Evolutionary conservation across 2,329 filamentous ascomycete genomes (phyloP), one percentile per base, ranked within the genome.

Genomic region (Fusarium foetens): DNA sequence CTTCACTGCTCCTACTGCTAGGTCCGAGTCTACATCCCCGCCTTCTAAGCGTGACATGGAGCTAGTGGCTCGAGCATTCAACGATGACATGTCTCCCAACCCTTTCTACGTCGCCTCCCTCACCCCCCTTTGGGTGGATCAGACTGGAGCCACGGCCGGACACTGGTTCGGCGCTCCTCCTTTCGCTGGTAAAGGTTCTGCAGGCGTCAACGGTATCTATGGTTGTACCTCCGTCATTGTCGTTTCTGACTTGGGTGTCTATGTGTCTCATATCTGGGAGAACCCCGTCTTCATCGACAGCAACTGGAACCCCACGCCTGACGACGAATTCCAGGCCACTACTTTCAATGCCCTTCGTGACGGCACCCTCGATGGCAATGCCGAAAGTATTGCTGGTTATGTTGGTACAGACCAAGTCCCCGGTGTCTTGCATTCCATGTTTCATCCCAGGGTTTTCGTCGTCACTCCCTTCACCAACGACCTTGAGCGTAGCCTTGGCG

Each of bases 261-360:
- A 75, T 36, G 35, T 75, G 1, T 75, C 73, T 2, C 73, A 75
- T 10, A 75, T 75, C 36, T 75, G 73, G 73, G 73, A 75, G n/a
- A 55, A 42, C 23, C 73, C 73, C 3, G 70, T 66, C 4, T 75
- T 75, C 16, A 67, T 69, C 16, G 54, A 68, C 33, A 29, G 2
- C 1, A 10, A 58, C 16, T 62, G 52, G 13, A 54, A 25, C 7
- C 42, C 43, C 1, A 75, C 66, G 5, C 35, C 35, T 4, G 63
- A 60, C 9, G 66, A 43, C 2, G 43, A 41, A 2, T 74, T 75
- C 41, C 54, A 63, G 19, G 14, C 7, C 0, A 74, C 38, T 0
- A 21, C 52, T 3, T 74, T 71, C 19, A 55, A 64, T 6, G 68
- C 59, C 3, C 65, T 74, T n/a, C 72, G 69, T 1, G 69, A 73